phyloP scores from a whole-genome alignment of 2,329 filamentous ascomycete species.

The Penicillium palitans region DNA sequence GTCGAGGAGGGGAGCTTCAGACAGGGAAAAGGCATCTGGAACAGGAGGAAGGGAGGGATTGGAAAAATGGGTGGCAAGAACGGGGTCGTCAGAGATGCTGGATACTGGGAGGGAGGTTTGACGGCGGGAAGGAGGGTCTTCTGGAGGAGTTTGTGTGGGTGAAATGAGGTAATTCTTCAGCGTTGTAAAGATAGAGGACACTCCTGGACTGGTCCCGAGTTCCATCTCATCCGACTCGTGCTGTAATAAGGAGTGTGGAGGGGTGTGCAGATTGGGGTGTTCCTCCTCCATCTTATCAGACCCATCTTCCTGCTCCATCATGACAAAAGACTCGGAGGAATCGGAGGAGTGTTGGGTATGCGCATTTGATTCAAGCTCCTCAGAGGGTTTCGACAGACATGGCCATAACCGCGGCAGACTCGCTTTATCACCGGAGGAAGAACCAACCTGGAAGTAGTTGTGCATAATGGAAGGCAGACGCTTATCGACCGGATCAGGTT shows the following conservation, averaged over 20 bases:
- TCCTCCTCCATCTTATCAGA: conserved; percentile 34
- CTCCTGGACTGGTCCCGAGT: conserved; percentile 40
- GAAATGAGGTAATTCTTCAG: conserved; percentile 49
- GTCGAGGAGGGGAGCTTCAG: conserved; percentile 54
- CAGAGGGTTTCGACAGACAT: conserved; percentile 32
- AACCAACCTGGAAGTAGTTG: conserved; percentile 99
- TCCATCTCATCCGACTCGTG: conserved; percentile 46
- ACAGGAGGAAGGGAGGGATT: conserved; percentile 61
- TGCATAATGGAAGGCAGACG: conserved; percentile 90
- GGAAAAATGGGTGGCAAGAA: conserved; percentile 68
- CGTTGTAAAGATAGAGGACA: conserved; percentile 46
- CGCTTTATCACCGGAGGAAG: conserved; percentile 70
- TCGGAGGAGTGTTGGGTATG: conserved; percentile 21
- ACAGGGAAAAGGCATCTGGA: conserved; percentile 48
- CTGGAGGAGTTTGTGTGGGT: conserved; percentile 24
- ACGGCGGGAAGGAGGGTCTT: conserved; percentile 42
- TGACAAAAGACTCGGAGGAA: conserved; percentile 45
- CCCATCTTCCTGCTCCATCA: conserved; percentile 42
- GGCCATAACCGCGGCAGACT: conserved; percentile 44
- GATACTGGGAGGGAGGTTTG: conserved; percentile 60
- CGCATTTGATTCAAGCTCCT: conserved; percentile 17
- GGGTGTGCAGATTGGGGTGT: conserved; percentile 43
- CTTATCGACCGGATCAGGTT: conserved; percentile 91
- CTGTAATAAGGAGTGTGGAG: conserved; percentile 47
- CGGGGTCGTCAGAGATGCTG: conserved; percentile 63